Percentiles rank a stretch among this genome's conserved stretches.
These are phyloP conservation scores for Aquanectria penicillioides DNA, from an alignment of 2,329 filamentous ascomycete genomes.

Conservation along the genomic window DNA sequence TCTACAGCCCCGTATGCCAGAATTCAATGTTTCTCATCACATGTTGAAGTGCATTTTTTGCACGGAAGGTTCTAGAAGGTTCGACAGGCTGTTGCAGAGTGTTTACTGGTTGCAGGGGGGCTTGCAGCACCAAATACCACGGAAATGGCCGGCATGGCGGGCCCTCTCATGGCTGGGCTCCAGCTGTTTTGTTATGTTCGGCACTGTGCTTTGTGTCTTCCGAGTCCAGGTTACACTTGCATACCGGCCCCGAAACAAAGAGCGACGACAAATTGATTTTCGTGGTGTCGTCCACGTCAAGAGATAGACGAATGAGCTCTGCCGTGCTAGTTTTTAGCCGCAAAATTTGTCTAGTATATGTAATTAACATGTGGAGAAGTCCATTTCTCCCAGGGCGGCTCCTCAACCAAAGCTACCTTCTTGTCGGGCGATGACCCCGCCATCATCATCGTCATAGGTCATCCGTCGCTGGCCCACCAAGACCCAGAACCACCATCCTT, in stretches of 20 bases:
- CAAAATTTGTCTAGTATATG: too few relatives aligned
- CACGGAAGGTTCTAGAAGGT: conserved; percentile 42
- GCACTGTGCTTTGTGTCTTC: not conserved
- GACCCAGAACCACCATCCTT: conserved; percentile 9
- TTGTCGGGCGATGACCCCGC: conserved; percentile 23
- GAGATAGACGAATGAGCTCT: too few relatives aligned
- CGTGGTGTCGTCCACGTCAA: too few relatives aligned
- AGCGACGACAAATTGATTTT: too few relatives aligned
- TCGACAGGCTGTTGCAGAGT: conserved; percentile 30
- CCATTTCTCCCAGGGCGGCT: too few relatives aligned
- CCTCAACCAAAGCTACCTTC: not conserved
- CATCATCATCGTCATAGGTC: conserved; percentile 38
- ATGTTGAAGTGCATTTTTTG: not conserved
- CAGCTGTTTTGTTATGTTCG: not conserved
- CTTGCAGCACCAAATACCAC: conserved; percentile 20
- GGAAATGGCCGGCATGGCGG: not conserved
- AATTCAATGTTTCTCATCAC: not conserved
- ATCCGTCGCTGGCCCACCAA: conserved; percentile 21
- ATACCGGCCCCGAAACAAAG: not conserved
- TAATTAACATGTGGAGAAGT: too few relatives aligned
- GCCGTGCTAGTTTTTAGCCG: too few relatives aligned
- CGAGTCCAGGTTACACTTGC: conserved; percentile 1
- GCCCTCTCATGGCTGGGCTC: conserved; percentile 2
- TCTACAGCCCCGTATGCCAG: not conserved
- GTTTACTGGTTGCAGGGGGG: conserved; percentile 25